Percentiles rank a stretch among this genome's conserved stretches.
Conservation (phyloP, 1,139 yeast species). For the Yamadazyma membranifaciens region DNA sequence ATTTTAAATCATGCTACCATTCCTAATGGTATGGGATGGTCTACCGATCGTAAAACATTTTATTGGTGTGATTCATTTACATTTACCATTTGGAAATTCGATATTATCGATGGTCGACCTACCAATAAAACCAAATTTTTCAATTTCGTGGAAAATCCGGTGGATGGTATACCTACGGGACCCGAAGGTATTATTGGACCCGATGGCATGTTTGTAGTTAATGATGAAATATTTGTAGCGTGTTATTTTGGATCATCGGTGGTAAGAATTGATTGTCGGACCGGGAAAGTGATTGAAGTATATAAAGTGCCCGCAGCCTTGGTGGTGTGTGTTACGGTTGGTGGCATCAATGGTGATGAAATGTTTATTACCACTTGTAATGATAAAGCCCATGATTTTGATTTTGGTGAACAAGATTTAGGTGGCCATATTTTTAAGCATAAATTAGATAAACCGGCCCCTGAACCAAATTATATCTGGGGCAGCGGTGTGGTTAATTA, state of each 20-base stretch:
- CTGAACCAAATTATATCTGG: conserved; percentile 23
- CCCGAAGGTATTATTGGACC: conserved; percentile 45
- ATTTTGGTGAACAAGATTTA: conserved; percentile 41
- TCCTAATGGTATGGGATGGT: conserved; percentile 82
- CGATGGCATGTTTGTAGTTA: conserved; percentile 74
- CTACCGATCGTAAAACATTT: conserved; percentile 46
- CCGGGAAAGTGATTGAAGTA: conserved; percentile 53
- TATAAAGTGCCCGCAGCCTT: conserved; percentile 60
- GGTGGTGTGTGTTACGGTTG: conserved; percentile 70
- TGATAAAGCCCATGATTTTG: conserved; percentile 34
- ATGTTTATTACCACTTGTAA: conserved; percentile 71
- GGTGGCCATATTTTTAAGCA: conserved; percentile 47
- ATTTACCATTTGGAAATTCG: conserved; percentile 58
- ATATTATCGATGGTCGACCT: conserved; percentile 51
- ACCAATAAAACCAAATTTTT: conserved; percentile 43
- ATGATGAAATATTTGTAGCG: conserved; percentile 65
- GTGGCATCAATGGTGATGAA: conserved; percentile 57
- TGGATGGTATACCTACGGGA: conserved; percentile 27
- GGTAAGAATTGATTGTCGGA: conserved; percentile 42
- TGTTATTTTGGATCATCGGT: conserved; percentile 63
- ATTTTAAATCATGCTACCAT: conserved; percentile 45
- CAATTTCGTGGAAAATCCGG: conserved; percentile 29
- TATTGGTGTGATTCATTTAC: conserved; percentile 74
- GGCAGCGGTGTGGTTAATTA: not conserved
- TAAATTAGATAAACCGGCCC: conserved; percentile 20